Conservation (phyloP, 2,329 filamentous ascomycete species). For the Ophiosphaerella herpotricha region DNA sequence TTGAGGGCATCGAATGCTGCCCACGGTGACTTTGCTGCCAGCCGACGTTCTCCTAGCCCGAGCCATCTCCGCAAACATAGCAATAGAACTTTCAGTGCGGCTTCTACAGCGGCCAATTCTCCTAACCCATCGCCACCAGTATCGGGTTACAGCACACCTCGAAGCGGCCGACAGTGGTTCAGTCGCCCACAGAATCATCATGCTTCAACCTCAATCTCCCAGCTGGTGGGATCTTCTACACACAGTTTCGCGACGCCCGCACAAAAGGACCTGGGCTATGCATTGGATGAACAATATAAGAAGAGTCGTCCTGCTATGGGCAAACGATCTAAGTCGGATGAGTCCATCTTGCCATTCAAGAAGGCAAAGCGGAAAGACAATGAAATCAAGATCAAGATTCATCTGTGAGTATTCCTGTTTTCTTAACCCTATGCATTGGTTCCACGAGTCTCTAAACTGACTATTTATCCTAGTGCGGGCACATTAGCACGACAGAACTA, state of each 20-base stretch:
- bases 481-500: conserved; percentile 82
- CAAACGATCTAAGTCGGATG: conserved; percentile 43
- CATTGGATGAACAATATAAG: conserved; percentile 49
- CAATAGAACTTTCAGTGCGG: conserved; percentile 35
- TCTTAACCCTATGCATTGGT: neutral
- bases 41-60: conserved; percentile 5
- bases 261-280: conserved; percentile 48
- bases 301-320: conserved; percentile 43
- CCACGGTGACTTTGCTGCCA: conserved; percentile 11
- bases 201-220: conserved; percentile 50
- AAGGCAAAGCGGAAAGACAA: conserved; percentile 50
- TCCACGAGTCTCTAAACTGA: neutral
- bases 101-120: conserved; percentile 44
- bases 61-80: conserved; percentile 32
- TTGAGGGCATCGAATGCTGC: conserved; percentile 55
- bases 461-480: conserved; percentile 48
- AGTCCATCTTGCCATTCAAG: conserved; percentile 45
- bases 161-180: conserved; percentile 44
- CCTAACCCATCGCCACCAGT: conserved; percentile 46
- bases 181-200: conserved; percentile 37
- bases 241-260: conserved; percentile 48
- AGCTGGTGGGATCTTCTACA: conserved; percentile 51
- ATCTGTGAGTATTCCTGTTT: conserved; percentile 48
- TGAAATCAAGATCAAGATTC: conserved; percentile 63
- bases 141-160: conserved; percentile 51